These are phyloP conservation scores for Microbotryum saponariae DNA, from an alignment of 1,284 basidiomycete genomes.

Conservation along the genomic window DNA sequence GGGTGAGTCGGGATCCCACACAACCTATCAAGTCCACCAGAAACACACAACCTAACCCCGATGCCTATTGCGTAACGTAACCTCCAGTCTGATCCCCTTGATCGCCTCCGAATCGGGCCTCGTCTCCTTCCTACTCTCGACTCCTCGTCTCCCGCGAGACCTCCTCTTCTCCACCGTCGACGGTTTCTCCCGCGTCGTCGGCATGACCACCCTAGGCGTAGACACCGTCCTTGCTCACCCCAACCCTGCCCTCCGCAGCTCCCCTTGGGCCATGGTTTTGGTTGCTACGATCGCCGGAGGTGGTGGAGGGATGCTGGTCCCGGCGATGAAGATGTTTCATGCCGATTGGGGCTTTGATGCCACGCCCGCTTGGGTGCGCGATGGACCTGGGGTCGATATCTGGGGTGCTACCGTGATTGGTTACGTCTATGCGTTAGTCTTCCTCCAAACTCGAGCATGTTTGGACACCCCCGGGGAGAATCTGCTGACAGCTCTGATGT, in stretches of 20 bases:
- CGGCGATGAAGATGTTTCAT: conserved; percentile 22
- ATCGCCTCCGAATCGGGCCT: conserved; percentile 21
- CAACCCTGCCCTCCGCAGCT: conserved; percentile 22
- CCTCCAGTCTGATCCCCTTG: conserved; percentile 23
- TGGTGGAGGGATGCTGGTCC: conserved; percentile 29
- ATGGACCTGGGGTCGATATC: conserved; percentile 24
- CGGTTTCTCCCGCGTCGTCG: conserved; percentile 32
- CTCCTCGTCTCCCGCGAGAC: conserved; percentile 29
- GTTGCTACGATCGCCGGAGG: conserved; percentile 29
- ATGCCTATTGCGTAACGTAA: not conserved
- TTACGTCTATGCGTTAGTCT: conserved; percentile 30
- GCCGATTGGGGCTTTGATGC: conserved; percentile 27
- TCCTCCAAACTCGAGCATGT: not conserved
- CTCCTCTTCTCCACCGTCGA: conserved; percentile 28
- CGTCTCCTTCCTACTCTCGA: conserved; percentile 18
- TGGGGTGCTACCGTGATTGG: conserved; percentile 31
- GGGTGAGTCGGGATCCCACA: conserved; percentile 4
- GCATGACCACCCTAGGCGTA: conserved; percentile 33
- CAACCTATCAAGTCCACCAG: too few relatives aligned
- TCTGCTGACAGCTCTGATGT: not conserved
- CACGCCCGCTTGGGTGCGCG: conserved; percentile 26
- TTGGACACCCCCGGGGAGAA: too few relatives aligned
- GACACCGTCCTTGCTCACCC: conserved; percentile 30
- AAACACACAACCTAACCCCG: not conserved
- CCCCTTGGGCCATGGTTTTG: conserved; percentile 30